phyloP scores from a whole-genome alignment of 495 filamentous ascomycete genomes.

The Penicillium mononematosum region DNA sequence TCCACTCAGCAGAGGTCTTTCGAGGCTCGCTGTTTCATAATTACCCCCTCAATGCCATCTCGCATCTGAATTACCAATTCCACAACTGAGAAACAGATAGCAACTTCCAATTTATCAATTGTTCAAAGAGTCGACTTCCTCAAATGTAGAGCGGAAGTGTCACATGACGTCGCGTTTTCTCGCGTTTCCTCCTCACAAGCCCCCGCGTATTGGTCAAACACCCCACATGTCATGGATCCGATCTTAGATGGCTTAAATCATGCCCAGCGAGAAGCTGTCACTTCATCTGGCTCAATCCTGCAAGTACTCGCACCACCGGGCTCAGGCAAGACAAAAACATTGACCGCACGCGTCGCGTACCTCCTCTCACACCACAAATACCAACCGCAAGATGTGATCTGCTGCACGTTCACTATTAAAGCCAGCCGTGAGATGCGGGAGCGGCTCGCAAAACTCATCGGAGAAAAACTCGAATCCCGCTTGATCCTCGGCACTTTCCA shows the following conservation, averaged over 20 bases:
- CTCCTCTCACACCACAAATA: conserved; percentile 77
- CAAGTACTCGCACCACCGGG: conserved; percentile 89
- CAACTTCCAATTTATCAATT: neutral
- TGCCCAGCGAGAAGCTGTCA: conserved; percentile 83
- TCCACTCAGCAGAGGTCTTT: neutral
- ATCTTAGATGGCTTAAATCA: conserved; percentile 78
- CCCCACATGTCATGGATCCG: conserved; percentile 37
- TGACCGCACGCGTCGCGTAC: conserved; percentile 92
- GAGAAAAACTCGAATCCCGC: conserved; percentile 71
- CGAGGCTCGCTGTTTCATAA: neutral
- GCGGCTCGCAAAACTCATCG: conserved; percentile 74
- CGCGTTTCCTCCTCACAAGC: conserved; percentile 18
- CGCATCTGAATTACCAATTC: neutral
- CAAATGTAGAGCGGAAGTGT: conserved; percentile 10
- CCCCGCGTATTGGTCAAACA: conserved; percentile 1
- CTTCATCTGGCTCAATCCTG: conserved; percentile 70
- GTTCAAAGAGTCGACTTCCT: neutral
- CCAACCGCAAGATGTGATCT: conserved; percentile 88
- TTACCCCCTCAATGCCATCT: neutral
- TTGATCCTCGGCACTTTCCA: conserved; percentile 95
- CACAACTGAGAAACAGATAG: neutral
- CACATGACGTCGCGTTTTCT: conserved; percentile 35
- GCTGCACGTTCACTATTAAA: conserved; percentile 97
- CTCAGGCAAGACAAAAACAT: conserved; percentile 93
- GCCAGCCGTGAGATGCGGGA: conserved; percentile 95